Conservation (phyloP, 2,329 filamentous ascomycete genomes). For the Trichocomaceae sp. region DNA sequence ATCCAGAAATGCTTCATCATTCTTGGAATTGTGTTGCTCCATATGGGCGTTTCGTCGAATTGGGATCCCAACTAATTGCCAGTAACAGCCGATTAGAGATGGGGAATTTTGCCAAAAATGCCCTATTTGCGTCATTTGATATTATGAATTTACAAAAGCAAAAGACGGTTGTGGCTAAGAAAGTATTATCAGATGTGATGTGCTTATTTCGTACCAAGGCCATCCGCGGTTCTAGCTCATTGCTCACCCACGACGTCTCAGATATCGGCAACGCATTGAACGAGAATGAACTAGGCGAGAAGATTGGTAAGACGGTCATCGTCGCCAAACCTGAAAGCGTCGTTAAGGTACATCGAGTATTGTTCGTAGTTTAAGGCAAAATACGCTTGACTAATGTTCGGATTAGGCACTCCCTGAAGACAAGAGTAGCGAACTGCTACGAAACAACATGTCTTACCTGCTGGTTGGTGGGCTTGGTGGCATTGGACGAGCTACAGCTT, state of each 20-base stretch:
- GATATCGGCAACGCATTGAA: not conserved
- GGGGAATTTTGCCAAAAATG: conserved; percentile 1
- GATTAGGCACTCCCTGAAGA: too few relatives aligned
- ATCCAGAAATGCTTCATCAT: conserved; percentile 1
- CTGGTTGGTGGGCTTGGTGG: conserved; percentile 51
- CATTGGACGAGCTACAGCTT: conserved; percentile 46
- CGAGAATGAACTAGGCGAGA: not conserved
- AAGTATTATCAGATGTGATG: not conserved
- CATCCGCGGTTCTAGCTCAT: not conserved
- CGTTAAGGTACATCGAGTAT: not conserved
- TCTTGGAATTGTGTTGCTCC: conserved; percentile 11
- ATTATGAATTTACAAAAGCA: not conserved
- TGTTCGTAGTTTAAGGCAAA: not conserved
- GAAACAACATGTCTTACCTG: conserved; percentile 33
- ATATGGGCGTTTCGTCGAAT: conserved; percentile 10
- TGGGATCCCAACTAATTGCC: conserved; percentile 4
- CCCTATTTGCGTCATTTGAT: conserved; percentile 2
- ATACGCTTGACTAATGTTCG: too few relatives aligned
- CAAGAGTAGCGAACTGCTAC: too few relatives aligned
- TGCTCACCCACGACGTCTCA: not conserved
- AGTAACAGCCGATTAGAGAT: not conserved
- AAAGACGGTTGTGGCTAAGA: not conserved
- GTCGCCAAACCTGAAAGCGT: too few relatives aligned
- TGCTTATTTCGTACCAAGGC: conserved; percentile 15
- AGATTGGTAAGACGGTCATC: not conserved